A percentile compares a stretch with the other conserved stretches of the same genome.
Conservation (phyloP, 257 asterid genomes). For the Solanum phureja region DNA sequence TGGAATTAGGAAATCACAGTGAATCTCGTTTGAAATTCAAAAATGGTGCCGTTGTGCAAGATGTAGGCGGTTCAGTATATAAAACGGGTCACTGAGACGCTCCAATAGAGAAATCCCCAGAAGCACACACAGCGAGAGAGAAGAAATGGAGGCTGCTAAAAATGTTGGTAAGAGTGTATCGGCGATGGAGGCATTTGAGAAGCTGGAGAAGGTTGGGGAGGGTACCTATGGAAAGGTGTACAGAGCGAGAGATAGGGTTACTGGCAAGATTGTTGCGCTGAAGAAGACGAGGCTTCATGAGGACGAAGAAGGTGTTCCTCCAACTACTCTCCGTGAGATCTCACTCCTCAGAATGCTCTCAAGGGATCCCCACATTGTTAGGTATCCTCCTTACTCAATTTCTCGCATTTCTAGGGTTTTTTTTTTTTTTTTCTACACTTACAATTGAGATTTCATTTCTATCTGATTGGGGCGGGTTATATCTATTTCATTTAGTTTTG, state of each 20-base stretch:
- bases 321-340: slow-evolving; percentile 95
- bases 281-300: slow-evolving; percentile 95
- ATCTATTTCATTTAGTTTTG: neutral
- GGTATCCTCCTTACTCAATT: slow-evolving; percentile 12
- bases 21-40: neutral
- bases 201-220: slow-evolving; percentile 91
- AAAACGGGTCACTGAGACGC: neutral
- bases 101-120: neutral
- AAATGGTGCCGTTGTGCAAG: neutral
- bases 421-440: neutral
- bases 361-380: slow-evolving; percentile 74
- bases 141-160: slow-evolving; percentile 16
- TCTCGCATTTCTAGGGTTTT: neutral
- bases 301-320: slow-evolving; percentile 97
- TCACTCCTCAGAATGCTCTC: slow-evolving; percentile 89
- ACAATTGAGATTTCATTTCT: neutral
- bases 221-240: slow-evolving; percentile 94
- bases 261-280: slow-evolving; percentile 82
- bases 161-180: slow-evolving; percentile 23
- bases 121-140: neutral
- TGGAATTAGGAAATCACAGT: neutral
- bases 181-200: slow-evolving; percentile 88
- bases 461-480: neutral
- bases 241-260: slow-evolving; percentile 86
- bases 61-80: neutral